Percentiles rank a stretch among this genome's conserved stretches.
Evolutionary conservation across 2,329 filamentous ascomycete species (phyloP).

Genomic region (Colletotrichum karsti): DNA sequence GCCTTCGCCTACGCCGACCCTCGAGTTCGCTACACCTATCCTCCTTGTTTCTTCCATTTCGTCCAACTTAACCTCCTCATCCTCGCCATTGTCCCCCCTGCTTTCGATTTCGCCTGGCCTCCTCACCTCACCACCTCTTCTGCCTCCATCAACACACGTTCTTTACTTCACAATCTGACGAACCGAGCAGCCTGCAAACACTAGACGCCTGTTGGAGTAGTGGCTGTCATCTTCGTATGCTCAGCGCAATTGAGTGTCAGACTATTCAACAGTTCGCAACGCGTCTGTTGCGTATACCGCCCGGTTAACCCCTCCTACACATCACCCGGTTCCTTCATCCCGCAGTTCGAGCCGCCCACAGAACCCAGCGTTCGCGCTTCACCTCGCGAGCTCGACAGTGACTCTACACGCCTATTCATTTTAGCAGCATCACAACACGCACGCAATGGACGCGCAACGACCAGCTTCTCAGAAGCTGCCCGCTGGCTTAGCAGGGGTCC

Average conservation of each 20-base stretch:
- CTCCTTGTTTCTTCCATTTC: slow-evolving; percentile 20
- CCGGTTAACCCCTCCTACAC: background rate
- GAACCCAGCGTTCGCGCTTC: background rate
- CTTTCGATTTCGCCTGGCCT: background rate
- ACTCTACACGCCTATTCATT: background rate
- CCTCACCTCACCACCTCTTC: background rate
- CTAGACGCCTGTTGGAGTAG: background rate
- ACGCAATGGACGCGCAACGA: slow-evolving; percentile 24
- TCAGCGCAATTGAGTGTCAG: background rate
- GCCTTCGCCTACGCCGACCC: slow-evolving; percentile 14
- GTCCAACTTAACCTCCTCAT: background rate
- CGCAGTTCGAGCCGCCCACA: background rate
- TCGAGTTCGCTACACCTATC: slow-evolving; percentile 15
- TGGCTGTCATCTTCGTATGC: slow-evolving; percentile 15
- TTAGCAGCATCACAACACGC: background rate
- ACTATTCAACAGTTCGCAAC: slow-evolving; percentile 14
- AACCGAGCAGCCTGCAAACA: background rate
- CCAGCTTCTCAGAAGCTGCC: slow-evolving; percentile 53
- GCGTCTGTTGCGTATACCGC: background rate
- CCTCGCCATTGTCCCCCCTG: background rate
- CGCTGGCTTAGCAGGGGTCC: slow-evolving; percentile 57
- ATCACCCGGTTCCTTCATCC: background rate
- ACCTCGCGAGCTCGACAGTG: background rate
- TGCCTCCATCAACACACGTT: slow-evolving; percentile 3
- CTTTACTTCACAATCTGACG: background rate